Evolutionary conservation across 2,329 filamentous ascomycete species (phyloP), one percentile per base, ranked within the genome.

Genomic region (Dothiorella sarmentorum): DNA sequence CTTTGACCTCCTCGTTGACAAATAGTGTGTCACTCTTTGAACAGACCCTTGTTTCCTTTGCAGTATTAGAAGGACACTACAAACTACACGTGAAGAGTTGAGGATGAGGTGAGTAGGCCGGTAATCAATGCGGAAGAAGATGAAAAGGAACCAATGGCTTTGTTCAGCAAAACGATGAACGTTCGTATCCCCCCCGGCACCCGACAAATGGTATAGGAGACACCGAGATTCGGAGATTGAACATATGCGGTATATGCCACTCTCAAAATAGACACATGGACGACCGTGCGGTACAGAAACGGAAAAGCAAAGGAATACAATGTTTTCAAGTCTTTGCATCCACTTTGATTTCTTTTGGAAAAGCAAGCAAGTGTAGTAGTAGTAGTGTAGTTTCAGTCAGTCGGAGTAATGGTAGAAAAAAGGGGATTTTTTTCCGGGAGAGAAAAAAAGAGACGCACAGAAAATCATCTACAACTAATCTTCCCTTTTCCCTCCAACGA

Each of bases 401-500:
- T 35, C 31, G 18, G 47, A 24, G 43, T 37, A 33, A 15, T 40
- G 24, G 20, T 40, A 40, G 15, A 26, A 26, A 18, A 51, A 10
- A n/a, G 18, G 26, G 3, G n/a, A n/a, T n/a, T n/a, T n/a, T n/a
- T n/a, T n/a, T n/a, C n/a, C n/a, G n/a, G n/a, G n/a, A n/a, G n/a
- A 31, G 44, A 24, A 35, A 13, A 33, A 35, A 31, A 53, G 13
- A 18, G 20, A 55, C 10, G 22, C 20, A 26, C 29, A 29, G 33
- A 33, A 38, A 53, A 53, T 53, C 49, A 53, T 53, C 49, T 53
- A 53, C 35, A 37, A 20, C 37, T 53, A 40, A 27, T 53, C 13
- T 22, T 18, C 11, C 29, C 35, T 53, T 29, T 20, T 42, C 22
- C 38, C 38, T 13, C 22, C 13, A 43, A 22, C 26, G 35, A 20